These are phyloP conservation scores for Aspergillus carlsbadensis DNA, from an alignment of 495 filamentous ascomycete genomes.

Conservation along the genomic window DNA sequence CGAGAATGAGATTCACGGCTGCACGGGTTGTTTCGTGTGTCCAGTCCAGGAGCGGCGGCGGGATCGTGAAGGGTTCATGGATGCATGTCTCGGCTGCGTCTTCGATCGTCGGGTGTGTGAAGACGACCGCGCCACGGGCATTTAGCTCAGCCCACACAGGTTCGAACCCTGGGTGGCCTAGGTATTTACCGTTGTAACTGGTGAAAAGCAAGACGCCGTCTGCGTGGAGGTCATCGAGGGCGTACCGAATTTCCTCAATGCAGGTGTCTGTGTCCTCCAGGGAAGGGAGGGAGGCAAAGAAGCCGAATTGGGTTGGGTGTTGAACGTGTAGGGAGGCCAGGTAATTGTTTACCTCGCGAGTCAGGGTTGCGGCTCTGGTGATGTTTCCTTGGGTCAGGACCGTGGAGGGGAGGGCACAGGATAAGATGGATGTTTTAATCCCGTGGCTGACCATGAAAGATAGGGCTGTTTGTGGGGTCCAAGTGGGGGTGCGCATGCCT, in stretches of 20 bases:
- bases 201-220: constrained; percentile 54
- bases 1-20: constrained; percentile 40
- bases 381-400: constrained; percentile 23
- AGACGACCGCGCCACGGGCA: constrained; percentile 35
- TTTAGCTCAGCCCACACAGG: constrained; percentile 38
- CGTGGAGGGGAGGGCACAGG: constrained; percentile 45
- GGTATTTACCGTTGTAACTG: constrained; percentile 51
- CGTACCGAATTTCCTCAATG: constrained; percentile 46
- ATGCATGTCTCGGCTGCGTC: constrained; percentile 24
- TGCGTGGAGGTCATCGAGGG: constrained; percentile 44
- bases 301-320: constrained; percentile 40
- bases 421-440: constrained; percentile 45
- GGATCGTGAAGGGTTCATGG: constrained; percentile 40
- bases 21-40: constrained; percentile 41
- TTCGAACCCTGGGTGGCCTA: constrained; percentile 44
- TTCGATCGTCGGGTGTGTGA: constrained; percentile 53
- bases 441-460: constrained; percentile 33
- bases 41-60: constrained; percentile 55
- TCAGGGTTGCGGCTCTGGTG: constrained; percentile 24
- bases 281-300: constrained; percentile 48
- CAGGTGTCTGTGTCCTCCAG: constrained; percentile 33
- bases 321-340: constrained; percentile 36
- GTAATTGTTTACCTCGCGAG: constrained; percentile 45
- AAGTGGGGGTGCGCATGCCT: constrained; percentile 37
- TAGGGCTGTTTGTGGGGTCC: constrained; percentile 30